Conservation (phyloP, 345 rosid genomes). For the Fremontodendron californicum region DNA sequence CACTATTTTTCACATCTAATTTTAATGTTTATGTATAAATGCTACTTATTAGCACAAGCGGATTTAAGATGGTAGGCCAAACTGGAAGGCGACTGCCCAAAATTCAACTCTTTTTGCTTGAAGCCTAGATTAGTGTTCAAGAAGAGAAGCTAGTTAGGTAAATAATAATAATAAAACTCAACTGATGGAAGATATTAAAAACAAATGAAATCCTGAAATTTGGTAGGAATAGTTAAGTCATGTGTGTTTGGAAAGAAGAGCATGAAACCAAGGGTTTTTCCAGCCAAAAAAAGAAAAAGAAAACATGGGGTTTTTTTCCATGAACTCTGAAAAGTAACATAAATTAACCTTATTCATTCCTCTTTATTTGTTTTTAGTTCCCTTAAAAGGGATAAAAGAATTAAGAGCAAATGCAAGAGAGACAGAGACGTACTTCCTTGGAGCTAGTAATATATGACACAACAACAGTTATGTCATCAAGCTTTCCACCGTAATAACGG, state of each 20-base stretch:
- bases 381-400: neutral
- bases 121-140: neutral
- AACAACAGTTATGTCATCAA: constrained; percentile 97
- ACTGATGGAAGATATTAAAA: neutral
- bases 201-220: neutral
- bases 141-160: constrained; percentile 2
- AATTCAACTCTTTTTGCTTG: constrained; percentile 4
- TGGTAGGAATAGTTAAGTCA: neutral
- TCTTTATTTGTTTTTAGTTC: neutral
- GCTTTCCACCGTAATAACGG: constrained; percentile 98
- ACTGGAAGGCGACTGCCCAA: neutral
- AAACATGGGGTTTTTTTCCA: neutral
- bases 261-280: neutral
- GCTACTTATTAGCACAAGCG: neutral
- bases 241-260: neutral
- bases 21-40: neutral
- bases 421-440: constrained; percentile 30
- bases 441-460: constrained; percentile 69
- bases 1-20: neutral
- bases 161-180: neutral
- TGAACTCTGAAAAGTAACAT: neutral
- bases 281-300: neutral
- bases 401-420: neutral
- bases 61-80: neutral
- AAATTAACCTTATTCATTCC: neutral